A percentile compares a stretch with the other conserved stretches of the same genome.
Evolutionary conservation across 1,284 basidiomycete species (phyloP).

Genomic region (Cutaneotrichosporon daszewskae): DNA sequence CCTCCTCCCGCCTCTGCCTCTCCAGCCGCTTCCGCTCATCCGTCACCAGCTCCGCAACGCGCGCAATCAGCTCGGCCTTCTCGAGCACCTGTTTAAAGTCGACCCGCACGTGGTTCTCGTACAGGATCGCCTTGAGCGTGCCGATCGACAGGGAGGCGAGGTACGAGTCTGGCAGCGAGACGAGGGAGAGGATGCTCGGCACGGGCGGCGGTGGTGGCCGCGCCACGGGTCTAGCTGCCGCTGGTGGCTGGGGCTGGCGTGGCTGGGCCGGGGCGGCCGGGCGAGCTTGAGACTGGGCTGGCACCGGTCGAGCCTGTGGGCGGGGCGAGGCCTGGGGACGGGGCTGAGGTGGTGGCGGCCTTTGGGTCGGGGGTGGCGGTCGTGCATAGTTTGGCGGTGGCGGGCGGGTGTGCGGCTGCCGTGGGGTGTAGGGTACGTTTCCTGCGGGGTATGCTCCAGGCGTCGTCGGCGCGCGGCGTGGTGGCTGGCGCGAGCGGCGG

Average conservation of each 20-base stretch:
- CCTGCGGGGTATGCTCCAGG: conserved; percentile 11
- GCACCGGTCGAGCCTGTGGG: conserved; percentile 1
- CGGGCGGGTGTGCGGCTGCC: conserved; percentile 14
- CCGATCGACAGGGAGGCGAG: conserved; percentile 60
- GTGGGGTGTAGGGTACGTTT: conserved; percentile 10
- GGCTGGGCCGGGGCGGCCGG: no score
- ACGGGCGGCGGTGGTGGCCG: conserved; percentile 33
- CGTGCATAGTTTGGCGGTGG: conserved; percentile 7
- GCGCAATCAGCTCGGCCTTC: conserved; percentile 61
- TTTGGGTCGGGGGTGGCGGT: conserved; percentile 12
- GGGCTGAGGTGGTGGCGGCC: conserved; percentile 1
- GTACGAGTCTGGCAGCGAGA: conserved; percentile 56
- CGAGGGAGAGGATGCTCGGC: conserved; percentile 60
- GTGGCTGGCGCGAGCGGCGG: conserved; percentile 37
- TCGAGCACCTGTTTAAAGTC: conserved; percentile 48
- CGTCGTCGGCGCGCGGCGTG: conserved; percentile 1
- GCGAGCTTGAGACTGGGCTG: no score
- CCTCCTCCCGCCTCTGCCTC: conserved; percentile 43
- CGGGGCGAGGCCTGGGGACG: conserved; percentile 12
- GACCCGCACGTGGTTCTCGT: conserved; percentile 52
- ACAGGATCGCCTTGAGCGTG: conserved; percentile 67
- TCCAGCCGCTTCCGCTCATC: conserved; percentile 56
- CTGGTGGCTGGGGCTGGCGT: no score
- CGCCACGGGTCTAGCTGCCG: conserved; percentile 11
- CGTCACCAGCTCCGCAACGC: conserved; percentile 60